Evolutionary conservation across 352 stramenopile species (phyloP).

Genomic region (Pythium rishiriense): DNA sequence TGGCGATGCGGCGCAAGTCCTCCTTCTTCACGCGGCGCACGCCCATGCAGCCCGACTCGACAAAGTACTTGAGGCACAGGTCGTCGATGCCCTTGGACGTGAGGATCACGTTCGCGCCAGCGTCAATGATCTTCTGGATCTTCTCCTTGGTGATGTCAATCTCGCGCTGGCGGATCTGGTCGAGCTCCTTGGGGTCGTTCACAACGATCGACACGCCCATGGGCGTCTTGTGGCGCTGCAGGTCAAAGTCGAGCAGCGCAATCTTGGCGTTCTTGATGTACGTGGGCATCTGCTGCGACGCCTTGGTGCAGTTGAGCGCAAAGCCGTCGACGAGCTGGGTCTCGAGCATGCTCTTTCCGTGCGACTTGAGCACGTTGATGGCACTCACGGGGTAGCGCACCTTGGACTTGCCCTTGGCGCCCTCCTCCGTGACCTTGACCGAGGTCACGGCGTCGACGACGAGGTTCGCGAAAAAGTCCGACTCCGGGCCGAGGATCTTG

Average conservation of each 20-base stretch:
- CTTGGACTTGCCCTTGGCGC: slow-evolving; percentile 78
- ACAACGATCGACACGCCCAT: slow-evolving; percentile 95
- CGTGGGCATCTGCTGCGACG: slow-evolving; percentile 97
- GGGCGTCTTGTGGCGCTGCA: slow-evolving; percentile 98
- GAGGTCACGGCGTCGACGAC: slow-evolving; percentile 97
- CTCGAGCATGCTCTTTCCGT: slow-evolving; percentile 90
- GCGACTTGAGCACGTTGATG: slow-evolving; percentile 99
- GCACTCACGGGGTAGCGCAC: slow-evolving; percentile 96
- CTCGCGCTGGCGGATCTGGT: slow-evolving; percentile 98
- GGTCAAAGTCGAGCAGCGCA: slow-evolving; percentile 98
- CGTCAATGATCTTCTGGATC: slow-evolving; percentile 99
- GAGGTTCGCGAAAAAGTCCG: slow-evolving; percentile 97
- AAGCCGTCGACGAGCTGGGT: slow-evolving; percentile 94
- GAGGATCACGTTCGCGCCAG: slow-evolving; percentile 98
- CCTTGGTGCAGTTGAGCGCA: slow-evolving; percentile 96
- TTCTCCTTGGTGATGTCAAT: slow-evolving; percentile 99
- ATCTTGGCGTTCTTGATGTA: slow-evolving; percentile 95
- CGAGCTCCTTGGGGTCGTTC: slow-evolving; percentile 94
- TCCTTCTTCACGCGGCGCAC: slow-evolving; percentile 98
- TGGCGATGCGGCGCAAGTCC: slow-evolving; percentile 97
- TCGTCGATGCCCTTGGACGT: slow-evolving; percentile 99
- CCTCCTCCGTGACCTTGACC: slow-evolving; percentile 93
- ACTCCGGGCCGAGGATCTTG: slow-evolving; percentile 99
- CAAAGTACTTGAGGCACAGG: slow-evolving; percentile 99
- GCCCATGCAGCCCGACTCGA: slow-evolving; percentile 97